Conservation (phyloP, 768 basidiomycete species). For the Boletus vermiculosoides region DNA sequence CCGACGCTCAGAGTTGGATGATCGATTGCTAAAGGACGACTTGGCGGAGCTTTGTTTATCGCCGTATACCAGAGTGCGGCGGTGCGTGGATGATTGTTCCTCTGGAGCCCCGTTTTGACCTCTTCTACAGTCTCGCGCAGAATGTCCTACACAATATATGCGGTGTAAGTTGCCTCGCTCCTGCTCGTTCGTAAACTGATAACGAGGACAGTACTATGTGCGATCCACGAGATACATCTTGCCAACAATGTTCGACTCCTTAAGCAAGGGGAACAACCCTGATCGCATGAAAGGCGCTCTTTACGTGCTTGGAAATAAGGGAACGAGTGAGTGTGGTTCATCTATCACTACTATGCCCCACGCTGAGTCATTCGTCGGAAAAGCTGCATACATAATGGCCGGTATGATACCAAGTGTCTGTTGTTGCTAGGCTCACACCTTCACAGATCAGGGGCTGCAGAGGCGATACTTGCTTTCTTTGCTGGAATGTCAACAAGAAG, state of each 20-base stretch:
- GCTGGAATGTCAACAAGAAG: conserved; percentile 78
- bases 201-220: conserved; percentile 54
- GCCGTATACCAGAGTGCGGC: conserved; percentile 72
- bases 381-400: conserved; percentile 67
- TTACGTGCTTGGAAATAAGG: conserved; percentile 75
- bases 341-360: background rate
- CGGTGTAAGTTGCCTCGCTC: conserved; percentile 44
- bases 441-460: conserved; percentile 54
- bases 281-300: conserved; percentile 96
- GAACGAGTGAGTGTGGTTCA: conserved; percentile 47
- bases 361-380: conserved; percentile 11
- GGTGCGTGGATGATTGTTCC: conserved; percentile 43
- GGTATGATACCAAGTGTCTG: conserved; percentile 41
- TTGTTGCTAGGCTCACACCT: conserved; percentile 10
- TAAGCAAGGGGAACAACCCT: conserved; percentile 75
- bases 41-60: conserved; percentile 75
- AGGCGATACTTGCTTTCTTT: conserved; percentile 59
- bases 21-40: conserved; percentile 58
- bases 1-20: conserved; percentile 70
- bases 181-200: conserved; percentile 9
- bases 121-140: conserved; percentile 59
- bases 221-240: conserved; percentile 68
- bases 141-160: conserved; percentile 60
- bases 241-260: conserved; percentile 57
- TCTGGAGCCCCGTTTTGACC: conserved; percentile 1